Percentiles rank a stretch among this genome's conserved stretches.
These are phyloP conservation scores for Fusarium fujikuroi DNA, from an alignment of 2,329 filamentous ascomycete genomes.

Conservation along the genomic window DNA sequence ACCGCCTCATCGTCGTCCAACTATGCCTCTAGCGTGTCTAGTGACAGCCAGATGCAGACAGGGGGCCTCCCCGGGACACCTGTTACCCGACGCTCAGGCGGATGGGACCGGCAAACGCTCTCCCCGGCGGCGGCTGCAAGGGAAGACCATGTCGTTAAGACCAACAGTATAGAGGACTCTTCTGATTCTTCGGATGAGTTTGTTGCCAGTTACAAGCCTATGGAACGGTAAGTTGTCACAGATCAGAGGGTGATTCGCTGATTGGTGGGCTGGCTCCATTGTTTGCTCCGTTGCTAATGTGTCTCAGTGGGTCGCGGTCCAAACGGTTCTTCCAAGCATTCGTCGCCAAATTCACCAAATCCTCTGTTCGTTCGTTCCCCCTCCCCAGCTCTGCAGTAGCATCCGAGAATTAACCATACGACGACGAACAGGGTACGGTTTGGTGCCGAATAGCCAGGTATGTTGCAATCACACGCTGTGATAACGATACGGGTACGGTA, in stretches of 20 bases:
- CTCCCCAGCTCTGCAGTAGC: neutral
- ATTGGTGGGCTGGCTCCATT: neutral
- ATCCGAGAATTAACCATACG: constrained; percentile 7
- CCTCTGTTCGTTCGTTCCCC: constrained; percentile 32
- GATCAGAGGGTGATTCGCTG: neutral
- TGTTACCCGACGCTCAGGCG: constrained; percentile 34
- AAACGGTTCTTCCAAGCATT: constrained; percentile 39
- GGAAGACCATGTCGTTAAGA: constrained; percentile 10
- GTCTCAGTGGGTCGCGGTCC: constrained; percentile 27
- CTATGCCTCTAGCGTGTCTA: constrained; percentile 38
- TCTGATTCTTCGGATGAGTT: constrained; percentile 40
- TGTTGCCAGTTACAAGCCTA: constrained; percentile 21
- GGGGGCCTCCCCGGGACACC: constrained; percentile 38
- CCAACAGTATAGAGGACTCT: constrained; percentile 22
- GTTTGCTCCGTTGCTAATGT: constrained; percentile 20
- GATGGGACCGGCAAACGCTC: constrained; percentile 40
- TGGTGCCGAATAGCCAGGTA: constrained; percentile 37
- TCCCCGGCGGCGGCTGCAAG: constrained; percentile 34
- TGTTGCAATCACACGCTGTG: neutral
- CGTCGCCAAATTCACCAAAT: constrained; percentile 37
- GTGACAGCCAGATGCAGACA: constrained; percentile 27
- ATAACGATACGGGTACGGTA: neutral
- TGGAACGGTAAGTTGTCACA: constrained; percentile 28
- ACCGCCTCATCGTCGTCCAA: constrained; percentile 39
- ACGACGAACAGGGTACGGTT: constrained; percentile 29